A percentile compares a stretch with the other conserved stretches of the same genome.
Conservation (phyloP, 306 rosid genomes). For the Quercus dentata region DNA sequence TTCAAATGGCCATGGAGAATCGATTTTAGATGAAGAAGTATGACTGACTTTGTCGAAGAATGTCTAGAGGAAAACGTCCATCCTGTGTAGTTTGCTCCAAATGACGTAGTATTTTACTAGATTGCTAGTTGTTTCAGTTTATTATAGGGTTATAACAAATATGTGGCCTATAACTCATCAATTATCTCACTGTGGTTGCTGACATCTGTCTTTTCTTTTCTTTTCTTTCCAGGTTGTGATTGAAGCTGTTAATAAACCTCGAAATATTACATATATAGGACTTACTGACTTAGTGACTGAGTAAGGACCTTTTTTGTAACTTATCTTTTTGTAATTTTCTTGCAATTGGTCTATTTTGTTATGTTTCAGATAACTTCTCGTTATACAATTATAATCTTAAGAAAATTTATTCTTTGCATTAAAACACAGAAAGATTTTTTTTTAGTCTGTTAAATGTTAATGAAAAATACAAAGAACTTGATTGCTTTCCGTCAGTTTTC, state of each 20-base stretch:
- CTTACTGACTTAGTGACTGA: conserved; percentile 92
- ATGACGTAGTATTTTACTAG: neutral
- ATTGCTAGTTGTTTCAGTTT: neutral
- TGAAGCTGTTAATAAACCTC: conserved; percentile 93
- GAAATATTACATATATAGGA: conserved; percentile 79
- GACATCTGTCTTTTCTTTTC: neutral
- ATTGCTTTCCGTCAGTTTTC: neutral
- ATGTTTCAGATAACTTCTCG: neutral
- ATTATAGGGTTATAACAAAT: neutral
- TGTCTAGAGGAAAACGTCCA: neutral
- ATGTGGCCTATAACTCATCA: neutral
- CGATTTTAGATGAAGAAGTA: neutral
- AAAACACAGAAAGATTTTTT: neutral
- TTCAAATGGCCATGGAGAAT: neutral
- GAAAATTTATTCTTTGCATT: neutral
- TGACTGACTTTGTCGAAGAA: neutral
- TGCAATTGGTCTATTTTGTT: neutral
- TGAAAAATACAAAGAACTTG: neutral
- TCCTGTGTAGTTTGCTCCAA: neutral
- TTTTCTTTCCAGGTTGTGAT: conserved; percentile 76
- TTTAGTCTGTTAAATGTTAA: neutral
- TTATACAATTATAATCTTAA: neutral
- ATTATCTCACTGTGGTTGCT: conserved; percentile 19
- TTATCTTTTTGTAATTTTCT: neutral
- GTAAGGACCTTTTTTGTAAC: conserved; percentile 49